Conservation (phyloP, 306 rosid genomes). For the Quercus glauca region DNA sequence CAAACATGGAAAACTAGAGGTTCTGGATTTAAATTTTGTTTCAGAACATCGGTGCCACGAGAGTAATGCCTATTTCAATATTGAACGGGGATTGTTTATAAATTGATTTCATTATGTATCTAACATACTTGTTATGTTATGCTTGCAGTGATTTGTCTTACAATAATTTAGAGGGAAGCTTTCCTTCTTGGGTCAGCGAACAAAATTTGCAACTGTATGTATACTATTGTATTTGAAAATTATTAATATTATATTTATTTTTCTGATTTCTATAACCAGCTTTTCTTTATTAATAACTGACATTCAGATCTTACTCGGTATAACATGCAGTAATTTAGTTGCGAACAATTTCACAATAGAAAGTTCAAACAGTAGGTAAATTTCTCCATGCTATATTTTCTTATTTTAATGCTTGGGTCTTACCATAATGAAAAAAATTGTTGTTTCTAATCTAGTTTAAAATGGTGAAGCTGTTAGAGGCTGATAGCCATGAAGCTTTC, state of each 20-base stretch:
- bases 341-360: too few relatives aligned
- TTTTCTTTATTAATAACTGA: conserved; percentile 9
- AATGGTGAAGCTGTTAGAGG: too few relatives aligned
- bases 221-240: background rate
- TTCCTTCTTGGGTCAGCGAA: conserved; percentile 73
- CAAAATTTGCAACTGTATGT: conserved; percentile 56
- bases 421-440: background rate
- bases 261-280: background rate
- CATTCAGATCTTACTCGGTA: conserved; percentile 7
- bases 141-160: conserved; percentile 79
- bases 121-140: conserved; percentile 10
- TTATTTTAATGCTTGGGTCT: background rate
- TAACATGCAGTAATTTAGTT: conserved; percentile 16
- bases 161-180: conserved; percentile 64
- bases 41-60: too few relatives aligned
- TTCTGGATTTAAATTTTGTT: too few relatives aligned
- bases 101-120: background rate
- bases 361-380: too few relatives aligned
- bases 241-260: background rate
- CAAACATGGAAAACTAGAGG: too few relatives aligned
- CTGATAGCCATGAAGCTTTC: too few relatives aligned
- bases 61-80: too few relatives aligned
- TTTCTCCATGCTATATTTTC: background rate
- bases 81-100: too few relatives aligned
- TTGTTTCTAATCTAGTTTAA: too few relatives aligned